Conservation (phyloP, 441 rosid species). For the Populus tomentosa region DNA sequence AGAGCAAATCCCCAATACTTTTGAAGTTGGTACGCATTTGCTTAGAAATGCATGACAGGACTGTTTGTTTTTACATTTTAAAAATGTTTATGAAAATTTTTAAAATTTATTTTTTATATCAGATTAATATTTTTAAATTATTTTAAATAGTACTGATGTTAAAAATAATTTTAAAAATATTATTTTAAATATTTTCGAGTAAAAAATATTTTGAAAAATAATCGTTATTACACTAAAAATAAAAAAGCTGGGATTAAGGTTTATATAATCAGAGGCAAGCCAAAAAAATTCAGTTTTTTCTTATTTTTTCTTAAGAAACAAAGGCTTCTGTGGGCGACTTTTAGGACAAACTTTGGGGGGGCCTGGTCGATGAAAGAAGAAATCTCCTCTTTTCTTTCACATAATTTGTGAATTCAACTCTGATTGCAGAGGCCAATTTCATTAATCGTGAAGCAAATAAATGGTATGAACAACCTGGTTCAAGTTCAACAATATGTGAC, state of each 20-base stretch:
- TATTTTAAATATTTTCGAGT: no score
- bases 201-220: no score
- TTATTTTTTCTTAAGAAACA: no score
- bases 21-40: neutral
- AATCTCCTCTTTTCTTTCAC: neutral
- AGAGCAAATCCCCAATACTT: neutral
- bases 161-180: no score
- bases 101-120: no score
- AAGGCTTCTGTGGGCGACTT: neutral
- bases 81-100: no score
- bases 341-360: neutral
- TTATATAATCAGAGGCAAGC: neutral
- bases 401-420: neutral
- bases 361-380: no score
- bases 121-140: no score
- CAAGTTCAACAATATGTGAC: slow-evolving; percentile 27
- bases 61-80: no score
- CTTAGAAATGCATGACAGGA: neutral
- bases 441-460: slow-evolving; percentile 64
- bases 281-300: no score
- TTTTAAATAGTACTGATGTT: no score
- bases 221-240: accelerated
- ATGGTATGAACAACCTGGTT: slow-evolving; percentile 81
- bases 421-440: slow-evolving; percentile 74
- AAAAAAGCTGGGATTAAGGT: neutral